phyloP scores from a whole-genome alignment of 2,329 filamentous ascomycete genomes.

The Didymella segeticola region DNA sequence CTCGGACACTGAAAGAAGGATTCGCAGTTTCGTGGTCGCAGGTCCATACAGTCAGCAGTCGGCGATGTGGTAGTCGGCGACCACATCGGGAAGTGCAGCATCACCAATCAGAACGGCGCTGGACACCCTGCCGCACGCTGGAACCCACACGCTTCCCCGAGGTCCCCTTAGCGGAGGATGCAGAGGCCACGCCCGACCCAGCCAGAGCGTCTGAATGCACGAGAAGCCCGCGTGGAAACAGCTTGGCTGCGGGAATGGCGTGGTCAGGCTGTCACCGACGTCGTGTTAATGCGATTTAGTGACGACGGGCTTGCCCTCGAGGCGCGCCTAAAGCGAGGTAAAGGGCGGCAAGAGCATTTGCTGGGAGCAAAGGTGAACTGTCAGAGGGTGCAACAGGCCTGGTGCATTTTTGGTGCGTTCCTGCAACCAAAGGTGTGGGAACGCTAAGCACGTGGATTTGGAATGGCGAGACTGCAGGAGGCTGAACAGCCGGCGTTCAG shows the following conservation, averaged over 20 bases:
- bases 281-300: slow-evolving; percentile 11
- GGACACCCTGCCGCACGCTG: background rate
- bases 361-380: slow-evolving; percentile 2
- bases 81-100: slow-evolving; percentile 15
- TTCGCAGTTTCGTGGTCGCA: slow-evolving; percentile 15
- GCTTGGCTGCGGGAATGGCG: slow-evolving; percentile 16
- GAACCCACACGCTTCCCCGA: slow-evolving; percentile 17
- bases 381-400: slow-evolving; percentile 11
- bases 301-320: slow-evolving; percentile 4
- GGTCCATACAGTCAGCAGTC: slow-evolving; percentile 20
- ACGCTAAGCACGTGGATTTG: slow-evolving; percentile 17
- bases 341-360: slow-evolving; percentile 4
- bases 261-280: slow-evolving; percentile 2
- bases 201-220: slow-evolving; percentile 14
- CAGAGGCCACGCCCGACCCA: slow-evolving; percentile 2
- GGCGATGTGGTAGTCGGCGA: slow-evolving; percentile 22
- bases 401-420: slow-evolving; percentile 16
- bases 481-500: slow-evolving; percentile 6
- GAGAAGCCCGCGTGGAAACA: slow-evolving; percentile 13
- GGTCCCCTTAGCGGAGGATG: slow-evolving; percentile 13
- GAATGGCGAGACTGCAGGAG: slow-evolving; percentile 6
- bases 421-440: slow-evolving; percentile 18
- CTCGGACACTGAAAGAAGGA: slow-evolving; percentile 6
- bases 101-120: slow-evolving; percentile 7
- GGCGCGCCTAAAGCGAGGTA: slow-evolving; percentile 15